phyloP scores from a whole-genome alignment of 2,329 filamentous ascomycete species.

The Aspergillus sclerotialis region DNA sequence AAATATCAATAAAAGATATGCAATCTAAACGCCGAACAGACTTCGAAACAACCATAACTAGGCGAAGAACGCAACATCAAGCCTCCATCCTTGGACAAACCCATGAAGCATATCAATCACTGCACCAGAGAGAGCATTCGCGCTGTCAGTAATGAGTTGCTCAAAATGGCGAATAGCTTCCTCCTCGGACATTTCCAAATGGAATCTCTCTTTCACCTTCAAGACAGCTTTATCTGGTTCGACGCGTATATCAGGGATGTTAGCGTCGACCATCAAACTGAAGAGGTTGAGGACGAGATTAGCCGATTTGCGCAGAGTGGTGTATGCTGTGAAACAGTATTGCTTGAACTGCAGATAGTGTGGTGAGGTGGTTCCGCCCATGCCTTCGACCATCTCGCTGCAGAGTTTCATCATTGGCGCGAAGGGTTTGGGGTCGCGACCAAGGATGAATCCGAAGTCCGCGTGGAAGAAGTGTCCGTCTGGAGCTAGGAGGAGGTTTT shows the following conservation, averaged over 20 bases:
- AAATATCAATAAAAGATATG: background rate
- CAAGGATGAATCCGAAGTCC: slow-evolving; percentile 96
- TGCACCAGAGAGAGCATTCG: slow-evolving; percentile 83
- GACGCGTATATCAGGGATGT: slow-evolving; percentile 88
- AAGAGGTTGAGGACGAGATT: slow-evolving; percentile 93
- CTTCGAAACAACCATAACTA: background rate
- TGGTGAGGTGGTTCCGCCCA: slow-evolving; percentile 76
- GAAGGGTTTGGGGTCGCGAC: slow-evolving; percentile 94
- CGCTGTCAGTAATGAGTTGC: slow-evolving; percentile 80
- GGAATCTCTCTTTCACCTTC: slow-evolving; percentile 92
- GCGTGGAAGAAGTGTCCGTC: slow-evolving; percentile 96
- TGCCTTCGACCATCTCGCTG: slow-evolving; percentile 97
- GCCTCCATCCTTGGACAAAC: slow-evolving; percentile 85
- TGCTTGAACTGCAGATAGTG: slow-evolving; percentile 88
- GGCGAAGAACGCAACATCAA: slow-evolving; percentile 23
- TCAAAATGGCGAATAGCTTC: slow-evolving; percentile 86
- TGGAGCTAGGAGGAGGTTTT: slow-evolving; percentile 86
- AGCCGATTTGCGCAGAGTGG: slow-evolving; percentile 78
- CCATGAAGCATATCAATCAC: slow-evolving; percentile 94
- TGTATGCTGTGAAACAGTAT: slow-evolving; percentile 93
- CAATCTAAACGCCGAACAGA: background rate
- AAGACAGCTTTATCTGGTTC: slow-evolving; percentile 90
- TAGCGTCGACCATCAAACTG: slow-evolving; percentile 93
- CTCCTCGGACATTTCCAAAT: slow-evolving; percentile 83
- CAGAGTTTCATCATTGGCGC: slow-evolving; percentile 95